Conservation (phyloP, 2,329 filamentous ascomycete genomes). For the Alternaria rosae region DNA sequence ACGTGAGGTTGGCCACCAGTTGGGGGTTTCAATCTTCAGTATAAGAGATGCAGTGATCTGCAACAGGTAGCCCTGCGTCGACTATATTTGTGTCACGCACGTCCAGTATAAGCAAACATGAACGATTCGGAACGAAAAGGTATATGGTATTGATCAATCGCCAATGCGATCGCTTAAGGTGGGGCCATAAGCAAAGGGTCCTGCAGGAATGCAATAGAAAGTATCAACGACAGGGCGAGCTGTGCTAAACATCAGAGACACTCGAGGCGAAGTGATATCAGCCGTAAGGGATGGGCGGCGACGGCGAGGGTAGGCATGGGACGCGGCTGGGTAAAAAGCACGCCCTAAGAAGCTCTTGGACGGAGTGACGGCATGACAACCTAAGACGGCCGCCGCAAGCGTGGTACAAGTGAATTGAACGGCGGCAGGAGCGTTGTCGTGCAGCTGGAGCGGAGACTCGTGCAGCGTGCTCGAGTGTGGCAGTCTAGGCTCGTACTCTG, state of each 20-base stretch:
- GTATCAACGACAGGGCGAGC: constrained; percentile 9
- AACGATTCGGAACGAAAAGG: constrained; percentile 9
- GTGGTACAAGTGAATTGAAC: constrained; percentile 31
- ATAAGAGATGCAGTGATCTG: neutral
- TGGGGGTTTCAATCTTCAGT: constrained; percentile 12
- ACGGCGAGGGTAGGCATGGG: neutral
- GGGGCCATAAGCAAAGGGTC: constrained; percentile 20
- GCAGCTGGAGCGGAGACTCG: constrained; percentile 27
- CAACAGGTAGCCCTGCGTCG: neutral
- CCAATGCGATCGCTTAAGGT: constrained; percentile 7
- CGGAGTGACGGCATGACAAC: constrained; percentile 30
- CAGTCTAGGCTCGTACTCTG: constrained; percentile 25
- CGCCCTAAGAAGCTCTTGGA: constrained; percentile 4
- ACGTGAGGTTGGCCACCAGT: neutral
- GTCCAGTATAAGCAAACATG: constrained; percentile 23
- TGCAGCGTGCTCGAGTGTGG: constrained; percentile 18
- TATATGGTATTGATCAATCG: constrained; percentile 7
- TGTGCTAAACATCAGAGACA: constrained; percentile 8
- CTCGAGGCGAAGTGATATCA: neutral
- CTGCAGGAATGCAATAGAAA: neutral
- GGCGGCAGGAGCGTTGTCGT: constrained; percentile 29
- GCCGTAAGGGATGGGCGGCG: constrained; percentile 11
- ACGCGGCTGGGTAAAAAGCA: constrained; percentile 2
- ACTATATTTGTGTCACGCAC: constrained; percentile 17
- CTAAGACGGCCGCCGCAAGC: constrained; percentile 13